A percentile compares a stretch with the other conserved stretches of the same genome.
Conservation (phyloP, 176 grass and related monocot genomes). For the Phoenix dactylifera region DNA sequence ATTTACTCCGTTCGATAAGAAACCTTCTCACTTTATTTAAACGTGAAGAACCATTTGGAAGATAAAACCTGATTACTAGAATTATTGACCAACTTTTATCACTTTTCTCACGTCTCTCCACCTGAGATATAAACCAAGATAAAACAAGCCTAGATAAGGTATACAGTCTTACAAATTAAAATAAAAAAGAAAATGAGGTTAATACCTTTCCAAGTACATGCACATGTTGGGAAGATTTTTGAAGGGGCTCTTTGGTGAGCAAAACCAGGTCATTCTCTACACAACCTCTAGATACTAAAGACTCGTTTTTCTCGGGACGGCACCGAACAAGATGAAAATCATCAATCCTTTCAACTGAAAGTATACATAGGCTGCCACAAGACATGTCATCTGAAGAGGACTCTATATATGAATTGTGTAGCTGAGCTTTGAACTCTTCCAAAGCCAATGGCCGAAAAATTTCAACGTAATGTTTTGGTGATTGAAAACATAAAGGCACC, state of each 20-base stretch:
- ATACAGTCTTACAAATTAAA: constrained; percentile 6
- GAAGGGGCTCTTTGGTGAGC: constrained; percentile 69
- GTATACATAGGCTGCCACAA: constrained; percentile 52
- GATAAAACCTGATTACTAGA: constrained; percentile 67
- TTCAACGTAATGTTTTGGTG: constrained; percentile 72
- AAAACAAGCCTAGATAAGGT: constrained; percentile 14
- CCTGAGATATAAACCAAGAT: constrained; percentile 43
- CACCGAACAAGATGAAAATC: constrained; percentile 81
- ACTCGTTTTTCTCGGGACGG: constrained; percentile 51
- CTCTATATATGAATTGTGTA: constrained; percentile 64
- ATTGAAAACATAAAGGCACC: constrained; percentile 72
- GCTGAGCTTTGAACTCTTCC: constrained; percentile 94
- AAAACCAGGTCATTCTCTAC: constrained; percentile 87
- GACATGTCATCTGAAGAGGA: constrained; percentile 62
- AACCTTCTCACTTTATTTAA: constrained; percentile 75
- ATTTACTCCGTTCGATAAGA: constrained; percentile 85
- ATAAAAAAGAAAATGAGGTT: neutral
- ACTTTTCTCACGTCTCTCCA: constrained; percentile 64
- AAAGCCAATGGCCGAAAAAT: constrained; percentile 94
- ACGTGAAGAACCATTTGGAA: constrained; percentile 54
- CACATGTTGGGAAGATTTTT: constrained; percentile 45
- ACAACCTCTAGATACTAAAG: constrained; percentile 46
- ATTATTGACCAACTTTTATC: constrained; percentile 58
- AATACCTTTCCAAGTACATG: constrained; percentile 91
- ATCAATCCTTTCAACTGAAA: constrained; percentile 94